Percentiles rank a stretch among this genome's conserved stretches.
Evolutionary conservation across 2,329 filamentous ascomycete species (phyloP).

Genomic region (Cladosporium sp.): DNA sequence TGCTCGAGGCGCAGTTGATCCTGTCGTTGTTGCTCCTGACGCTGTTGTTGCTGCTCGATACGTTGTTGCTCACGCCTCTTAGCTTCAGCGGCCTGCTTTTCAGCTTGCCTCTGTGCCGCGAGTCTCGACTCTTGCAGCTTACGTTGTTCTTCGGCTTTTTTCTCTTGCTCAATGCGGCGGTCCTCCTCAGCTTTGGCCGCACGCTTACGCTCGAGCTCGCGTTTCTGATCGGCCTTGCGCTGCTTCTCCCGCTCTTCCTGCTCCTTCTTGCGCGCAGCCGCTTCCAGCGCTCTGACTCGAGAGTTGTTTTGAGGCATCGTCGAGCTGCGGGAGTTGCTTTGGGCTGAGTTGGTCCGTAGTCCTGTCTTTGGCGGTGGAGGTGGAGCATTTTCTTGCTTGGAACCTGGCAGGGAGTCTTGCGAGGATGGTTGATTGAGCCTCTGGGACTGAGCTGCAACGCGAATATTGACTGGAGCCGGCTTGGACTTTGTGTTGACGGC

Average conservation of each 20-base stretch:
- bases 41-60: constrained; percentile 30
- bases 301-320: constrained; percentile 46
- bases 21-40: constrained; percentile 21
- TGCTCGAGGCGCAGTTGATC: constrained; percentile 20
- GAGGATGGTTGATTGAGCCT: constrained; percentile 26
- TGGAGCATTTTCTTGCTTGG: constrained; percentile 29
- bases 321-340: constrained; percentile 35
- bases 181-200: constrained; percentile 61
- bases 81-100: constrained; percentile 39
- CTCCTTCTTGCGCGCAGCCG: constrained; percentile 76
- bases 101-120: constrained; percentile 32
- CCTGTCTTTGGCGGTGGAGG: constrained; percentile 53
- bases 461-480: constrained; percentile 65
- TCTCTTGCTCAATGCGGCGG: constrained; percentile 32
- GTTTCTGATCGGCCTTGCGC: constrained; percentile 73
- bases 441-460: constrained; percentile 48
- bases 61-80: constrained; percentile 34
- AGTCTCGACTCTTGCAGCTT: constrained; percentile 31
- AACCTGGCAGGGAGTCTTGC: constrained; percentile 20
- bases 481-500: constrained; percentile 50
- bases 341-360: constrained; percentile 59
- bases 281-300: constrained; percentile 53
- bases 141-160: constrained; percentile 34
- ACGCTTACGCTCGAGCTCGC: constrained; percentile 72
- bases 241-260: constrained; percentile 75